Evolutionary conservation across 495 filamentous ascomycete genomes (phyloP).

Genomic region (Aspergillus conjunctus): DNA sequence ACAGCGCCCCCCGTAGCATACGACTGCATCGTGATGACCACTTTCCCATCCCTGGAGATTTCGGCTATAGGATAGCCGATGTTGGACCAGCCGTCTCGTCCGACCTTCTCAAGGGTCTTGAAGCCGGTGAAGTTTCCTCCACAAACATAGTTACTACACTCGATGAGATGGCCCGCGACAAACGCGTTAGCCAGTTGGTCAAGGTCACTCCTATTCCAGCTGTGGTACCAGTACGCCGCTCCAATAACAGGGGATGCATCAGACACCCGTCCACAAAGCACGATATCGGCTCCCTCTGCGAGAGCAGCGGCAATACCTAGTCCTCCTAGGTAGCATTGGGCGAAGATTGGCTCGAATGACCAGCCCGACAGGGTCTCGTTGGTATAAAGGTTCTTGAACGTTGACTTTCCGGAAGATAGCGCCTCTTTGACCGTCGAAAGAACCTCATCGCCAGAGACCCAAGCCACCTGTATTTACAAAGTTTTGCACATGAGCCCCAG

Average conservation of each 20-base stretch:
- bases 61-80: slow-evolving; percentile 63
- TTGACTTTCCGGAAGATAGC: slow-evolving; percentile 36
- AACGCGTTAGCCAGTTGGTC: slow-evolving; percentile 55
- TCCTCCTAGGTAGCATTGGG: slow-evolving; percentile 57
- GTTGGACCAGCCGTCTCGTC: slow-evolving; percentile 41
- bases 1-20: slow-evolving; percentile 37
- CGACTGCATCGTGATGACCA: slow-evolving; percentile 48
- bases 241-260: slow-evolving; percentile 58
- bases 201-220: slow-evolving; percentile 45
- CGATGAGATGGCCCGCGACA: slow-evolving; percentile 58
- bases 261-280: slow-evolving; percentile 58
- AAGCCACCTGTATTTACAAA: slow-evolving; percentile 39
- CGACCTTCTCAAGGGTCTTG: slow-evolving; percentile 41
- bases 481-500: not conserved
- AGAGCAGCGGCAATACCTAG: slow-evolving; percentile 53
- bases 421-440: slow-evolving; percentile 45
- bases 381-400: slow-evolving; percentile 55
- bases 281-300: slow-evolving; percentile 56
- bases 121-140: slow-evolving; percentile 63
- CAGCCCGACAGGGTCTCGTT: slow-evolving; percentile 51
- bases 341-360: slow-evolving; percentile 56
- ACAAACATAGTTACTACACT: slow-evolving; percentile 57
- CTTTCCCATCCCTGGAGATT: slow-evolving; percentile 49
- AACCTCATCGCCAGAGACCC: slow-evolving; percentile 56
- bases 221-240: slow-evolving; percentile 53